Conservation (phyloP, 2,329 filamentous ascomycete species). For the Pyrenochaeta sp. region DNA sequence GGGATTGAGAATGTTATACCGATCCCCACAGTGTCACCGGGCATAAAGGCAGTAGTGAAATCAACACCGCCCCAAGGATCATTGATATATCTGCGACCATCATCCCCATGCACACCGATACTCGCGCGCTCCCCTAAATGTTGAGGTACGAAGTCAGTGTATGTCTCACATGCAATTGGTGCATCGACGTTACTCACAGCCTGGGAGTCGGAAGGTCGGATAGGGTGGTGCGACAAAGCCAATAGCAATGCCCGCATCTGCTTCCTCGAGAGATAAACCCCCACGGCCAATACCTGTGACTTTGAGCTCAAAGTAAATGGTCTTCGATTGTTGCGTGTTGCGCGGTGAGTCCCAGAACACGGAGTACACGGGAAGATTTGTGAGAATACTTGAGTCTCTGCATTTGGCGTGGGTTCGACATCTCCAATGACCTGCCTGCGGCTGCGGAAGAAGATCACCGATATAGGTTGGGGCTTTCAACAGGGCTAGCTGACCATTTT, state of each 20-base stretch:
- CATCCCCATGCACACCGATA: slow-evolving; percentile 80
- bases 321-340: slow-evolving; percentile 60
- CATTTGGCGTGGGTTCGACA: slow-evolving; percentile 56
- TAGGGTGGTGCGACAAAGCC: slow-evolving; percentile 79
- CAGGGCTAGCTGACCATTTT: slow-evolving; percentile 59
- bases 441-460: slow-evolving; percentile 58
- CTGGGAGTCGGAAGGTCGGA: slow-evolving; percentile 78
- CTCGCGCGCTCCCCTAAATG: slow-evolving; percentile 69
- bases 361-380: slow-evolving; percentile 74
- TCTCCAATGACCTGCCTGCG: slow-evolving; percentile 48
- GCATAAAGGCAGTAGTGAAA: slow-evolving; percentile 71
- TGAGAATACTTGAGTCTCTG: slow-evolving; percentile 70
- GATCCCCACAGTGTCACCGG: slow-evolving; percentile 73
- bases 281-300: slow-evolving; percentile 57
- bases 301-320: slow-evolving; percentile 76
- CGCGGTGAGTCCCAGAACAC: slow-evolving; percentile 67
- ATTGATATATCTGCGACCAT: slow-evolving; percentile 79
- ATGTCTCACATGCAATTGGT: no score
- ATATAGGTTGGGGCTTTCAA: slow-evolving; percentile 41
- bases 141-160: no score
- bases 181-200: slow-evolving; percentile 57
- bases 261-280: slow-evolving; percentile 40
- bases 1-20: slow-evolving; percentile 69
- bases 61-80: slow-evolving; percentile 76
- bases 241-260: slow-evolving; percentile 68